phyloP scores from a whole-genome alignment of 345 rosid species.

The Kandelia obovata region DNA sequence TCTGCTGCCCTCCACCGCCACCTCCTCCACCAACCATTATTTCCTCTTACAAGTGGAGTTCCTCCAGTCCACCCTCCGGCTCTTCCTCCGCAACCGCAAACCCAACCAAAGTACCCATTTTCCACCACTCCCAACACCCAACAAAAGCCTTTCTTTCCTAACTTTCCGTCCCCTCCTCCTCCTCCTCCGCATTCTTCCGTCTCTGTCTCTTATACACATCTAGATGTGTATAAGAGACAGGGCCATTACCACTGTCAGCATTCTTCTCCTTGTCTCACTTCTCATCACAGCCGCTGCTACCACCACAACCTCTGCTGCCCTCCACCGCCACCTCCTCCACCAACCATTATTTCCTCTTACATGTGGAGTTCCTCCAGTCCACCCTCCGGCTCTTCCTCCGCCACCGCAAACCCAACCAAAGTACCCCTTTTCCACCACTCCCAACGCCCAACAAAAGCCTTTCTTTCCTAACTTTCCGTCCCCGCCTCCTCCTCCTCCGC shows the following conservation, averaged over 20 bases:
- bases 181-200: constrained; percentile 20
- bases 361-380: constrained; percentile 7
- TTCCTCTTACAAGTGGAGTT: constrained; percentile 6
- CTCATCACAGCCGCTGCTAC: background rate
- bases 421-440: constrained; percentile 18
- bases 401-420: constrained; percentile 12
- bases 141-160: constrained; percentile 19
- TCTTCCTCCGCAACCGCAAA: constrained; percentile 1
- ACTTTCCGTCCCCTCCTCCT: constrained; percentile 13
- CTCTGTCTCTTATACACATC: too few relatives aligned
- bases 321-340: constrained; percentile 24
- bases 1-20: constrained; percentile 8
- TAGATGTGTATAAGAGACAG: too few relatives aligned
- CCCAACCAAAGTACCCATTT: constrained; percentile 23
- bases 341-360: constrained; percentile 20
- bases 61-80: constrained; percentile 18
- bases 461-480: constrained; percentile 15
- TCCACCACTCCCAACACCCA: constrained; percentile 14
- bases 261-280: background rate
- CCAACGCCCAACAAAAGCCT: constrained; percentile 14
- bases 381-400: constrained; percentile 15
- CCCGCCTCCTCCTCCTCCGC: constrained; percentile 20
- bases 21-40: constrained; percentile 28
- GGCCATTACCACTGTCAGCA: background rate
- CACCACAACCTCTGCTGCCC: constrained; percentile 1